Evolutionary conservation across 2,329 filamentous ascomycete species (phyloP), one percentile per base, ranked within the genome.

Genomic region (Exophiala oligosperma): DNA sequence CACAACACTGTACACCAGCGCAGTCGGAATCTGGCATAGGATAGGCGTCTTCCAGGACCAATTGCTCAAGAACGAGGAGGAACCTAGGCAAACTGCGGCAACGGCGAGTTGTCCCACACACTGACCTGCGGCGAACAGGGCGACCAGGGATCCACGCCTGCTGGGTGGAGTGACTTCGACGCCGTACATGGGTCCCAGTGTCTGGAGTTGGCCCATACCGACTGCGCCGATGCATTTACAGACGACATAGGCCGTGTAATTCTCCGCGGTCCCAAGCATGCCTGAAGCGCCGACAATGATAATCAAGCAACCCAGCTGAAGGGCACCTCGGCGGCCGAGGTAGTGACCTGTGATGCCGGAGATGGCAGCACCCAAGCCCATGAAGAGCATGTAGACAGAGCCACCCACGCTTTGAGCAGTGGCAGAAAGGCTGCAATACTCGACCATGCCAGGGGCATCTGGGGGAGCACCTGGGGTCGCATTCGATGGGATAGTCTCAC

Each of bases 211-310:
- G 11, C 70, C 71, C 66, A 73, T 70, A 9, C 71, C 71, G 29
- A 73, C 66, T 2, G 72, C 72, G 1, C 72, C 64, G 0, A 87
- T 75, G 14, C 81, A 73, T 72, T 83, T 81, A 57, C 75, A 79
- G 21, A 79, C 73, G 49, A 84, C 77, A 4, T 59, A 59, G n/a
- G 56, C 56, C 8, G 56, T 59, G 56, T 54, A 59, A 23, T 59
- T 59, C 17, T 51, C 56, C 21, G 51, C 47, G 14, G 56, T 59
- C 17, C 51, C 56, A 12, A 59, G 82, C 9, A 79, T 77, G 11
- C 84, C 66, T 0, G 79, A 88, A 54, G 82, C 85, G 12, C 85
- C 87, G 61, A 91, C 83, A 1, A 87, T 84, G 1, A 87, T 79
- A 69, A 88, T 79, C 35, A 90, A 75, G 11, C 81, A 82, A 6